Conservation (phyloP, 345 rosid species). For the Ceriops tagal region DNA sequence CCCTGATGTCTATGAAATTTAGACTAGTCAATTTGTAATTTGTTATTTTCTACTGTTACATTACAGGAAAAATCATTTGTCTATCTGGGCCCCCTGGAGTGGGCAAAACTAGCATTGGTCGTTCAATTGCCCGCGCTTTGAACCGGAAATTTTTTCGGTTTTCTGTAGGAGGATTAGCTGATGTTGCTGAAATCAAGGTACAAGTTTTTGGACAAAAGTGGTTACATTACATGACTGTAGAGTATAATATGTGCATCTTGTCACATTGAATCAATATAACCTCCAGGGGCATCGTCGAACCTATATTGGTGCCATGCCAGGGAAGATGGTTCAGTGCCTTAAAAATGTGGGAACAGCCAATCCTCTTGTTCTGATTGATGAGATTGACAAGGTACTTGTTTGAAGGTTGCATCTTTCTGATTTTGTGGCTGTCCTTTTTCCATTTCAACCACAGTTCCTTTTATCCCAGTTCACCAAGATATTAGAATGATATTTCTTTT, state of each 20-base stretch:
- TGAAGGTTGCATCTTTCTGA: slow-evolving; percentile 9
- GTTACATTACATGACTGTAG: not conserved
- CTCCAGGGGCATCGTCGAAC: slow-evolving; percentile 97
- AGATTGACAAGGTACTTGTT: slow-evolving; percentile 85
- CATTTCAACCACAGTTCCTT: not conserved
- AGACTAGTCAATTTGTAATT: slow-evolving; percentile 6
- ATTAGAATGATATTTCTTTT: not conserved
- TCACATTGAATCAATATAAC: slow-evolving; percentile 23
- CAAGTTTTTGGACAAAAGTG: not conserved
- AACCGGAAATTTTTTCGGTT: slow-evolving; percentile 91
- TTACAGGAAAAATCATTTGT: slow-evolving; percentile 94
- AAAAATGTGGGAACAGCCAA: slow-evolving; percentile 98
- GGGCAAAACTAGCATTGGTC: slow-evolving; percentile 99
- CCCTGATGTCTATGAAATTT: not conserved
- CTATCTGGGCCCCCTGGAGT: slow-evolving; percentile 99
- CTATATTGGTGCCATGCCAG: slow-evolving; percentile 99
- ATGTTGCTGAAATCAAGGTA: slow-evolving; percentile 99
- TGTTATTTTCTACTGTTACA: slow-evolving; percentile 19
- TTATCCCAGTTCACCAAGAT: not conserved
- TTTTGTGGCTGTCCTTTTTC: not conserved
- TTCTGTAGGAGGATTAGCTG: slow-evolving; percentile 97
- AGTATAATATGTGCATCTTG: not conserved
- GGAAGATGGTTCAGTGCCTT: slow-evolving; percentile 99
- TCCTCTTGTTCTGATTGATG: slow-evolving; percentile 98
- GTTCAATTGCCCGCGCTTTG: slow-evolving; percentile 95